Evolutionary conservation across 768 basidiomycete species (phyloP), one percentile per base, ranked within the genome.

Genomic region (Boletus rubropictus): DNA sequence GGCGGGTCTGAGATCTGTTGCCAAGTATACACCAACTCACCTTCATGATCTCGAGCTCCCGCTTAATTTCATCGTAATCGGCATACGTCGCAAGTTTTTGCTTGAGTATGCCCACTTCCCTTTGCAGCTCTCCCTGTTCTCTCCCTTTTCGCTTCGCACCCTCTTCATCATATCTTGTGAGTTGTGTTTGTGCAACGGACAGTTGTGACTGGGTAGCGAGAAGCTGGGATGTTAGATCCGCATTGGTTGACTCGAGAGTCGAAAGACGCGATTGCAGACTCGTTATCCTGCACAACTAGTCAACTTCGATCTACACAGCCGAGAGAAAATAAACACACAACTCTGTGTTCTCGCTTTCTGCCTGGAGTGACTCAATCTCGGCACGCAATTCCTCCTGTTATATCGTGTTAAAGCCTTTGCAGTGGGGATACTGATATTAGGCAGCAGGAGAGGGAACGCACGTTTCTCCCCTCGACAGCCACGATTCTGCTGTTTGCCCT

Each of bases 41-140:
- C 81, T 99, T 97, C 90, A 98, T 89, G 54, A 99, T 98, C 61
- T 93, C 93, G 24, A 99, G 76, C 64, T 99, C 96, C 22, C 96
- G 84, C 71, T 98, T 98, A 61, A 98, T 82, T 69, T 98, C 94
- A 59, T 98, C 95, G 58, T 99, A 98, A 65, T 99, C 92, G 14
- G 65, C 65, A 51, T 85, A 89, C 53, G 79, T 80, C 57, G 79
- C 81, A 31, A 98, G 69, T 54, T 82, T 82, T 28, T 71, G 67
- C 61, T 78, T 82, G 2, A 94, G 72, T 39, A 75, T 75, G 14
- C 86, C 84, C 5, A 85, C 71, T 66, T 96, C 93, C 3, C 63
- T 63, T 4, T 63, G 68, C 81, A 89, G 46, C 25, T 64, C 51
- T 12, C 34, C 28, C 12, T 24, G 52, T 24, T 55, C 62, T 35